A percentile compares a stretch with the other conserved stretches of the same genome.
Conservation (phyloP, 1,284 basidiomycete species). For the Ceratobasidium sp. region DNA sequence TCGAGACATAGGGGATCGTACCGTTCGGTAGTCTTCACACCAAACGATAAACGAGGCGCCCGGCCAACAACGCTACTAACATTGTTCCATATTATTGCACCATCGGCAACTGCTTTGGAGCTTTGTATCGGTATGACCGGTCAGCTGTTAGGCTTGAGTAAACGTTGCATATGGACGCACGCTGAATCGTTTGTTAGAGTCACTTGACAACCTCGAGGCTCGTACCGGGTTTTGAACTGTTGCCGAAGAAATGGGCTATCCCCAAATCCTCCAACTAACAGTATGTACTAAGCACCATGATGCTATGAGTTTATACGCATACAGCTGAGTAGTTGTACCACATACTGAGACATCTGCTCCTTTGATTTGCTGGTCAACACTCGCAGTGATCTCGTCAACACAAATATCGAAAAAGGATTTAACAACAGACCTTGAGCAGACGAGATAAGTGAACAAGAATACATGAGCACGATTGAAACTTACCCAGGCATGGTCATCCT, state of each 20-base stretch:
- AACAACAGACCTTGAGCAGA: constrained; percentile 4
- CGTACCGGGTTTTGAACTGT: constrained; percentile 17
- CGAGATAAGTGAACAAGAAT: background rate
- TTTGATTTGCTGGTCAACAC: constrained; percentile 38
- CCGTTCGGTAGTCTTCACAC: background rate
- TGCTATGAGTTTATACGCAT: background rate
- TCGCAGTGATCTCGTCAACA: constrained; percentile 29
- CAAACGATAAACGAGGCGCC: constrained; percentile 36
- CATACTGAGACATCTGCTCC: background rate
- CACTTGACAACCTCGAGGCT: constrained; percentile 27
- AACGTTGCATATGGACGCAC: constrained; percentile 4
- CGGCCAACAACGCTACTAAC: constrained; percentile 39
- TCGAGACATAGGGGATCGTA: background rate
- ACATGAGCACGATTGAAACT: background rate
- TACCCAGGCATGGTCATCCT: constrained; percentile 35
- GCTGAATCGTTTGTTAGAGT: constrained; percentile 44
- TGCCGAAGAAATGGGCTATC: constrained; percentile 43
- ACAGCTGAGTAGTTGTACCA: background rate
- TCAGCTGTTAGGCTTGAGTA: background rate
- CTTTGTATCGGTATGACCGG: background rate
- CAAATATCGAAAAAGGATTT: constrained; percentile 45
- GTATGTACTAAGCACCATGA: constrained; percentile 22
- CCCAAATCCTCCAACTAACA: constrained; percentile 47
- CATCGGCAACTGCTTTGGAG: constrained; percentile 48
- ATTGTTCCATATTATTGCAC: constrained; percentile 46